Conservation (phyloP, 306 rosid species). For the Acacia acuminata region DNA sequence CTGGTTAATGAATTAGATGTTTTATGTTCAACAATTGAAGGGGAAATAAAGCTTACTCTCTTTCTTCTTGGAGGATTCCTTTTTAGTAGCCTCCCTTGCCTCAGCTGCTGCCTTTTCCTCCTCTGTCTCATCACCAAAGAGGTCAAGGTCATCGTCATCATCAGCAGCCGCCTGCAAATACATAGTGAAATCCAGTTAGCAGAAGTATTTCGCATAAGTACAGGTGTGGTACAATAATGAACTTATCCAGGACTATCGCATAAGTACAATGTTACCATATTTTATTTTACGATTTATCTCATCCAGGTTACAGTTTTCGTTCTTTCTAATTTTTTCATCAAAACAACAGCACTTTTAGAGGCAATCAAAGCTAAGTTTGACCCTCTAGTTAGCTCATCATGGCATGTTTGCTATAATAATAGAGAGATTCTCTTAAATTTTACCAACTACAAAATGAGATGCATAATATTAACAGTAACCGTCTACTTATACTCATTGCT, state of each 20-base stretch:
- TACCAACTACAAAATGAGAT: background rate
- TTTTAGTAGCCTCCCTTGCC: conserved; percentile 79
- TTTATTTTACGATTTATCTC: background rate
- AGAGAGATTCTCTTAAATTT: background rate
- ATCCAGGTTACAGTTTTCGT: background rate
- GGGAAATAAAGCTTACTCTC: conserved; percentile 57
- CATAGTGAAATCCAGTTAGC: conserved; percentile 8
- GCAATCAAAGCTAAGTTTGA: background rate
- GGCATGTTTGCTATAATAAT: background rate
- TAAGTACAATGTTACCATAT: background rate
- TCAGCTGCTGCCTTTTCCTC: conserved; percentile 89
- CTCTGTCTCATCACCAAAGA: conserved; percentile 93
- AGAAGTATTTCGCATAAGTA: background rate
- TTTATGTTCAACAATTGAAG: background rate
- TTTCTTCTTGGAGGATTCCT: conserved; percentile 69
- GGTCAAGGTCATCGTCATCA: conserved; percentile 82
- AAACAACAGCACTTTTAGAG: background rate
- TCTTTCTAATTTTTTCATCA: background rate
- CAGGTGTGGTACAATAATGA: background rate
- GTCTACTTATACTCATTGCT: background rate
- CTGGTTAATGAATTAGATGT: background rate
- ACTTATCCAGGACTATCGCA: background rate
- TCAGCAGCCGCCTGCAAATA: conserved; percentile 57
- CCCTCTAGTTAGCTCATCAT: background rate
- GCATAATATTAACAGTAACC: background rate